Base-by-base conservation (phyloP, 2,329 filamentous ascomycete genomes). In the Ophiostoma populinum region DNA sequence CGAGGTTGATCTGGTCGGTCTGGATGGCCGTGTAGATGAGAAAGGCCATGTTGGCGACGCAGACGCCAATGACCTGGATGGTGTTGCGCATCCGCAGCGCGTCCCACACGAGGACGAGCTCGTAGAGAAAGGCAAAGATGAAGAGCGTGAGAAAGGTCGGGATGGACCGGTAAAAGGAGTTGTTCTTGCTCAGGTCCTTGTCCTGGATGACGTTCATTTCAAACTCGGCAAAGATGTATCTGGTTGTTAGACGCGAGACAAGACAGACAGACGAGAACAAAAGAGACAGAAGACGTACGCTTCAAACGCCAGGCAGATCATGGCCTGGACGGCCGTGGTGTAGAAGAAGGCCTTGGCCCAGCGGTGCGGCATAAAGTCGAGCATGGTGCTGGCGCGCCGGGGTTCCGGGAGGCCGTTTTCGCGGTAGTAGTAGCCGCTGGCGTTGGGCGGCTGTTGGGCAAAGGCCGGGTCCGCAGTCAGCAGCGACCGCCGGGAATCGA, bases 121-220 rank as follows among this genome's bases (percentile, higher is more conserved):
- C 76, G 59, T 95, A 98, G 39, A 98, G 56, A 59, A 92, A 95
- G 41, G 83, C 90, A 55, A 98, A 94, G 54, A 94, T 93, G 63
- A 95, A 93, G 31, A 98, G 72, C 17, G 87, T 83, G 39, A 98
- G 66, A 58, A 94, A 95, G 24, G 87, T 95, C 18, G 90, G 87
- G 43, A 98, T 93, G 1, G 86, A 76, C 51, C 66, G 68, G 46
- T 65, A 63, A 42, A 72, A 66, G 10, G 71, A 63, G 43, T 71
- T 53, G 33, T 62, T 57, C 32, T 52, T 59, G 20, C 57, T 51
- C 38, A 57, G 49, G 28, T 60, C 50, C 30, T 61, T 56, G 10
- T 53, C 45, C 24, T 68, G 53, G 19, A 44, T 43, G 9, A 78
- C 55, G 42, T 64, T 73, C 28, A 57, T 58, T 54, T 94, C 82